These are phyloP conservation scores for Tuber melanosporum DNA, from an alignment of 495 filamentous ascomycete species.

Conservation along the genomic window DNA sequence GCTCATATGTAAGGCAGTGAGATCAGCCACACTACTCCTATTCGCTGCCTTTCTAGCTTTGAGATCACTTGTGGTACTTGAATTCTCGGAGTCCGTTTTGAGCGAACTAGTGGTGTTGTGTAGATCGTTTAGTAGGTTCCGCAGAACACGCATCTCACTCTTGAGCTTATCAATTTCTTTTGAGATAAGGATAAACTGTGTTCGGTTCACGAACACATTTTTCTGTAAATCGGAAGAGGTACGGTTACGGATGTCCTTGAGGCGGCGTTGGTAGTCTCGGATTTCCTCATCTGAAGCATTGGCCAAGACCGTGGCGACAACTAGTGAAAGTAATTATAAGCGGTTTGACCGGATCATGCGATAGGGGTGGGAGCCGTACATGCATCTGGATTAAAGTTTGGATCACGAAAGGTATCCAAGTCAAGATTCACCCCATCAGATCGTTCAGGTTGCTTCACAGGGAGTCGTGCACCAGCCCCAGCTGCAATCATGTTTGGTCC, in stretches of 20 bases:
- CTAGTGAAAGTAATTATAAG: conserved; percentile 42
- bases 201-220: conserved; percentile 95
- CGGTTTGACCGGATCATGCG: background rate
- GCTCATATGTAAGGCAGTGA: conserved; percentile 90
- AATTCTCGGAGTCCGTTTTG: conserved; percentile 42
- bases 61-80: conserved; percentile 40
- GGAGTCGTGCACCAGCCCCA: conserved; percentile 34
- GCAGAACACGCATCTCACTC: conserved; percentile 84
- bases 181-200: conserved; percentile 97
- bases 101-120: conserved; percentile 41
- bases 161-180: conserved; percentile 98
- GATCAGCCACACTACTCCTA: conserved; percentile 78
- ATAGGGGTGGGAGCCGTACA: conserved; percentile 44
- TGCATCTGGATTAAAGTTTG: conserved; percentile 62
- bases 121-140: conserved; percentile 82
- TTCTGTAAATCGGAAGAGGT: conserved; percentile 87
- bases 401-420: conserved; percentile 68
- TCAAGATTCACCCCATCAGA: conserved; percentile 52
- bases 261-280: conserved; percentile 65
- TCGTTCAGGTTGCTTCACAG: conserved; percentile 20
- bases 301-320: conserved; percentile 71
- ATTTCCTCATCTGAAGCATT: conserved; percentile 95
- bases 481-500: conserved; percentile 34
- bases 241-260: conserved; percentile 72
- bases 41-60: conserved; percentile 60